Percentiles rank a stretch among this genome's conserved stretches.
These are phyloP conservation scores for Clohesyomyces aquaticus DNA, from an alignment of 495 filamentous ascomycete genomes.

Conservation along the genomic window DNA sequence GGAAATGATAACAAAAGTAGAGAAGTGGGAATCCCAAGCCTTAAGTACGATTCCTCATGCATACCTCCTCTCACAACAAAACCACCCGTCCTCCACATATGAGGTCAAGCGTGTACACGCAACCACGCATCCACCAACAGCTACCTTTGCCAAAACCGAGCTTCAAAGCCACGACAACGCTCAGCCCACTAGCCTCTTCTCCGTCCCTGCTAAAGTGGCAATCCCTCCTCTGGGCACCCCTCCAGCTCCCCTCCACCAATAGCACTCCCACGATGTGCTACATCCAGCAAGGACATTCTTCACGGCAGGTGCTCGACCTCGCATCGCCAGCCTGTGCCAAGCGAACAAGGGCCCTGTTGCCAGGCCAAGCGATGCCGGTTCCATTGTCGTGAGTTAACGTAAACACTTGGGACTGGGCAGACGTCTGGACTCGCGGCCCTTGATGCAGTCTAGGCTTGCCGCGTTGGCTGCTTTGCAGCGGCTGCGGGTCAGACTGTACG, in stretches of 20 bases:
- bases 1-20: background rate
- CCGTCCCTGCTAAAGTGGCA: background rate
- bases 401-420: constrained; percentile 1
- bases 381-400: background rate
- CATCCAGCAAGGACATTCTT: no score
- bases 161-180: background rate
- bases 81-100: background rate
- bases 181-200: background rate
- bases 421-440: background rate
- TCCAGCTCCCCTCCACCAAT: background rate
- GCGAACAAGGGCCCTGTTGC: no score
- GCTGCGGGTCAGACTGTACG: no score
- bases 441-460: no score
- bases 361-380: background rate
- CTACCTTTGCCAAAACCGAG: no score
- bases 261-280: background rate
- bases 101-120: background rate
- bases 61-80: no score
- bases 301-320: no score
- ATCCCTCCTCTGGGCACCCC: no score
- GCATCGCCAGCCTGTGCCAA: no score
- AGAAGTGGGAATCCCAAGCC: background rate
- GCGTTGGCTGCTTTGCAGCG: no score
- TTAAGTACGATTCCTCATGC: background rate
- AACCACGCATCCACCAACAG: no score